phyloP scores from a whole-genome alignment of 2,329 filamentous ascomycete genomes.

The Colletotrichum truncatum region DNA sequence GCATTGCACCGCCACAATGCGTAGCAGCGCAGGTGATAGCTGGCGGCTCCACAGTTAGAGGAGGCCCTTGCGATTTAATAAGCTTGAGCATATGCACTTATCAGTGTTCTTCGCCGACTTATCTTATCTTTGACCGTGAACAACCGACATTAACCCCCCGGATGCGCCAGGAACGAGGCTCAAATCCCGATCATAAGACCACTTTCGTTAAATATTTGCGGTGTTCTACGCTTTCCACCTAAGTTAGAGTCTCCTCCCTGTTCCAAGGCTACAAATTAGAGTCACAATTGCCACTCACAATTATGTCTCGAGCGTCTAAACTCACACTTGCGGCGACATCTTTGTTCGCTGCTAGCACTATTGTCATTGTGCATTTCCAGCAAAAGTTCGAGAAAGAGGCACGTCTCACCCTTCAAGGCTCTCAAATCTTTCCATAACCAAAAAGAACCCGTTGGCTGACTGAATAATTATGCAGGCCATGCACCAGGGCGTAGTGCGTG shows the following conservation, averaged over 20 bases:
- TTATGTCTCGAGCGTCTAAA: conserved; percentile 92
- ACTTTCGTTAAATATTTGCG: background rate
- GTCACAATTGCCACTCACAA: conserved; percentile 2
- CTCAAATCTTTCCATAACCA: background rate
- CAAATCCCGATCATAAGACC: conserved; percentile 8
- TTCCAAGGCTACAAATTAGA: background rate
- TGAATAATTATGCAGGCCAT: conserved; percentile 73
- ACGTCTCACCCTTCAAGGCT: background rate
- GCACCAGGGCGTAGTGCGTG: conserved; percentile 93
- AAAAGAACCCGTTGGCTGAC: background rate
- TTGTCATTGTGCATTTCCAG: conserved; percentile 88
- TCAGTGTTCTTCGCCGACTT: background rate
- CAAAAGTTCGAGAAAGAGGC: conserved; percentile 74
- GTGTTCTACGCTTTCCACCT: background rate
- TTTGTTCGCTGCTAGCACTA: conserved; percentile 77
- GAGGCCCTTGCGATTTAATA: too few relatives aligned
- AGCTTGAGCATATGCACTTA: background rate
- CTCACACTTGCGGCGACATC: conserved; percentile 83
- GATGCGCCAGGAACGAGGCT: background rate
- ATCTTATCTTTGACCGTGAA: background rate
- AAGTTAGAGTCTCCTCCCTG: too few relatives aligned
- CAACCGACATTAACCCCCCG: background rate
- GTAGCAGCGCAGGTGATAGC: background rate
- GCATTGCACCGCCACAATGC: background rate
- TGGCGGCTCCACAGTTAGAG: too few relatives aligned